Evolutionary conservation across 306 rosid species (phyloP).

Genomic region (Abrus pulchellus): DNA sequence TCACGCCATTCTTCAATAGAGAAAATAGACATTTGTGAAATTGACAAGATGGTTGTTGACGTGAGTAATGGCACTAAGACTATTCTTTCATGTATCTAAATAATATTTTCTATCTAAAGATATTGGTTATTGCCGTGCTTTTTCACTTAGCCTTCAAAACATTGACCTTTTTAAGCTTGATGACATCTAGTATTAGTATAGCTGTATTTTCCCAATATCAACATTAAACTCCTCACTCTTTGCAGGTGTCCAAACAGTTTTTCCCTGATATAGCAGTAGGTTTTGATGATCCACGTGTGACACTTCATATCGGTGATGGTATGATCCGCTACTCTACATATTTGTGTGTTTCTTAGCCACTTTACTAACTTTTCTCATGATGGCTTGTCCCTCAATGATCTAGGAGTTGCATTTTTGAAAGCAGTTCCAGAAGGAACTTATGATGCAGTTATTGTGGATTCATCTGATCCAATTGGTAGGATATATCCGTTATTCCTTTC

Average conservation of each 20-base stretch:
- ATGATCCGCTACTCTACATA: conserved; percentile 46
- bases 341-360: conserved; percentile 11
- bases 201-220: not conserved
- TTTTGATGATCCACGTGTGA: conserved; percentile 84
- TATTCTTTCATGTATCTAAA: conserved; percentile 18
- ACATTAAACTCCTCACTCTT: conserved; percentile 32
- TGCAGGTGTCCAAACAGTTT: conserved; percentile 85
- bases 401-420: conserved; percentile 95
- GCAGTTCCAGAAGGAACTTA: conserved; percentile 89
- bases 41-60: conserved; percentile 97
- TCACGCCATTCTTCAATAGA: conserved; percentile 88
- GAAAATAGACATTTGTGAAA: conserved; percentile 93
- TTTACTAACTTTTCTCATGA: conserved; percentile 30
- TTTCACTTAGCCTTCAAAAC: not conserved
- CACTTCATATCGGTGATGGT: conserved; percentile 92
- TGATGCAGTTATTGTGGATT: conserved; percentile 94
- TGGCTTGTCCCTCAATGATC: conserved; percentile 47
- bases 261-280: conserved; percentile 90
- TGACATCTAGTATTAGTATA: conserved; percentile 12
- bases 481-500: not conserved
- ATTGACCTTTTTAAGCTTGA: not conserved
- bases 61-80: conserved; percentile 59
- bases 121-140: not conserved
- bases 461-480: conserved; percentile 96
- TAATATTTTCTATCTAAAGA: not conserved